Percentiles rank a stretch among this genome's conserved stretches.
Conservation (phyloP, 495 filamentous ascomycete species). For the Echria macrotheca region DNA sequence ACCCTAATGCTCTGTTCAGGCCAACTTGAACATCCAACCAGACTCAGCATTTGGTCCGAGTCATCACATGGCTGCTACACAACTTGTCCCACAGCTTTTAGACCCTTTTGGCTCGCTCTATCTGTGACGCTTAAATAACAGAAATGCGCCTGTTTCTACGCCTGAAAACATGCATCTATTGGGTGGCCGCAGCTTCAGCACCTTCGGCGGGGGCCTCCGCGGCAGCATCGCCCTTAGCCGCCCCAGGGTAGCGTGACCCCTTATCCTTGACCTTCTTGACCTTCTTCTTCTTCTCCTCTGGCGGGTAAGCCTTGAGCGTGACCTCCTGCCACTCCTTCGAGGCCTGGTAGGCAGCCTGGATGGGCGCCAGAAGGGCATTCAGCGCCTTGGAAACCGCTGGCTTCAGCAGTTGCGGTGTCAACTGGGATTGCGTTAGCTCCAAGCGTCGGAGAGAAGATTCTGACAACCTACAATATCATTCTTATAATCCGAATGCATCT, state of each 20-base stretch:
- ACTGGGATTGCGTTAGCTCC: slow-evolving; percentile 40
- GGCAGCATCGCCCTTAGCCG: slow-evolving; percentile 1
- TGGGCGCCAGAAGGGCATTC: slow-evolving; percentile 66
- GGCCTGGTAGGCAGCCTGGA: slow-evolving; percentile 63
- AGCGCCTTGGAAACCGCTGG: slow-evolving; percentile 65
- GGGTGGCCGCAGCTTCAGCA: background rate
- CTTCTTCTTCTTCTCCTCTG: slow-evolving; percentile 46
- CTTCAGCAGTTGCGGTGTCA: slow-evolving; percentile 83
- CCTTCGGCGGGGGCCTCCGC: background rate
- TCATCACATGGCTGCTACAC: no score
- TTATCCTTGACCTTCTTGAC: slow-evolving; percentile 78
- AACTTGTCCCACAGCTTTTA: no score
- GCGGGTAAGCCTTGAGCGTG: slow-evolving; percentile 75
- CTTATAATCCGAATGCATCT: slow-evolving; percentile 72
- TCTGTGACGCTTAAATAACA: no score
- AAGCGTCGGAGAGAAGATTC: background rate
- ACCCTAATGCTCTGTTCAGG: no score
- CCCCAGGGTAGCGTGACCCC: slow-evolving; percentile 54
- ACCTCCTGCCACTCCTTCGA: slow-evolving; percentile 78
- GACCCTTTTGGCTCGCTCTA: no score
- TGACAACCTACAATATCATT: slow-evolving; percentile 64
- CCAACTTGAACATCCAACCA: no score
- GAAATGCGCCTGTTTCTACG: no score
- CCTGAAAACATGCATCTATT: no score
- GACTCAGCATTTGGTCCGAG: no score